phyloP scores from a whole-genome alignment of 208 protist genomes.

The Wallacemonas sp. region DNA sequence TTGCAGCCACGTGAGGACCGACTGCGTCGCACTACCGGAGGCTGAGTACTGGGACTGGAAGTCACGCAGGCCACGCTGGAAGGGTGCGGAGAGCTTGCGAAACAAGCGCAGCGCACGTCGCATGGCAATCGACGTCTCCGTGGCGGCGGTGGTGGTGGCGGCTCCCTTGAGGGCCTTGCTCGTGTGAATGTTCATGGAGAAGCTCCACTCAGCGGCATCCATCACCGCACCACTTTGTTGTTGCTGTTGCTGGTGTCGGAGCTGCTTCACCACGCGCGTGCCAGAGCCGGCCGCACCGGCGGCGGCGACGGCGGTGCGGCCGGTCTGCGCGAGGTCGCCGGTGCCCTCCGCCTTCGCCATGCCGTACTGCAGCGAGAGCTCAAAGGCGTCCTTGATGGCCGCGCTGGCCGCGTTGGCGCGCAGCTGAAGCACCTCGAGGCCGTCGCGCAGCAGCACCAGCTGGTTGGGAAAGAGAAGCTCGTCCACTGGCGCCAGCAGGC shows the following conservation, averaged over 20 bases:
- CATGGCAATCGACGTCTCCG: background rate
- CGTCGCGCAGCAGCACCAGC: slow-evolving; percentile 51
- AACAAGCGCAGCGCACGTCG: background rate
- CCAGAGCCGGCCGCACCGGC: slow-evolving; percentile 22
- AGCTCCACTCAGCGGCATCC: slow-evolving; percentile 11
- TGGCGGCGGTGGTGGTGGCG: background rate
- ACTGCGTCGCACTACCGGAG: slow-evolving; percentile 9
- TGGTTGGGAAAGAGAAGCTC: slow-evolving; percentile 71
- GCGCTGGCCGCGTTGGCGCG: slow-evolving; percentile 31
- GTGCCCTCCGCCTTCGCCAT: background rate
- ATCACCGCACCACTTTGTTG: background rate
- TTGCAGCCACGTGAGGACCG: slow-evolving; percentile 68
- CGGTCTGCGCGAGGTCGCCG: slow-evolving; percentile 13
- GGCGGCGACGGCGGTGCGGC: background rate
- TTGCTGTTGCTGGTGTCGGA: slow-evolving; percentile 20
- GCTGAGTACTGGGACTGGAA: slow-evolving; percentile 15
- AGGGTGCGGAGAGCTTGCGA: slow-evolving; percentile 5
- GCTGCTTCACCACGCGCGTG: slow-evolving; percentile 31
- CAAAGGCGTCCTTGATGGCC: background rate
- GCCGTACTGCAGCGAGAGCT: slow-evolving; percentile 11
- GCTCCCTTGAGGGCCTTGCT: background rate
- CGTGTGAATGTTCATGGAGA: background rate
- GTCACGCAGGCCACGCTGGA: slow-evolving; percentile 11
- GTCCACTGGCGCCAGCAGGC: slow-evolving; percentile 56
- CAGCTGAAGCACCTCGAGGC: slow-evolving; percentile 39